These are phyloP conservation scores for Sordariomycetes sp. DNA, from an alignment of 2,329 filamentous ascomycete genomes.

Conservation along the genomic window DNA sequence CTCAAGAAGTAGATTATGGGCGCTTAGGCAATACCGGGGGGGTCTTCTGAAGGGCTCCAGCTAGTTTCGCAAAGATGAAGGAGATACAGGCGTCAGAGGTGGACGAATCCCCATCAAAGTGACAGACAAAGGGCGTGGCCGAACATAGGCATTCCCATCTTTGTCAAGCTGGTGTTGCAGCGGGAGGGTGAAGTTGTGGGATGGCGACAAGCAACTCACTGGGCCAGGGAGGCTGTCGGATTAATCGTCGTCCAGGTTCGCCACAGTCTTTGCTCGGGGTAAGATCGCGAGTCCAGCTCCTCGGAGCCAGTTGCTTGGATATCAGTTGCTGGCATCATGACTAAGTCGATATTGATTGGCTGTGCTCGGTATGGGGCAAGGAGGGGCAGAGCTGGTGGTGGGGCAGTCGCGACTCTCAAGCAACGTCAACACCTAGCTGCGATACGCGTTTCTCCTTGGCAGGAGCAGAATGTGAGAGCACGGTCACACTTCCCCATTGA, in stretches of 20 bases:
- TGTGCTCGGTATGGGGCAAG: background rate
- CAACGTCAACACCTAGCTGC: background rate
- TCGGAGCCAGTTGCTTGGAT: background rate
- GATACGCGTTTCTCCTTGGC: background rate
- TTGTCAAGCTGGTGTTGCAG: background rate
- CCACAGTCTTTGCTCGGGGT: background rate
- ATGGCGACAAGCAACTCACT: background rate
- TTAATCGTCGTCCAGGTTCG: background rate
- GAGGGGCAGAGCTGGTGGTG: background rate
- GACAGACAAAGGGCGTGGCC: background rate
- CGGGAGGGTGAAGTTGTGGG: background rate
- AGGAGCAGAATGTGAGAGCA: background rate
- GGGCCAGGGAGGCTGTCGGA: background rate
- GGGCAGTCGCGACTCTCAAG: background rate
- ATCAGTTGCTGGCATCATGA: background rate
- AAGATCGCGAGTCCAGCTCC: background rate
- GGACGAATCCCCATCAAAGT: background rate
- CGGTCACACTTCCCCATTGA: background rate
- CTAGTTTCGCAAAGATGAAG: background rate
- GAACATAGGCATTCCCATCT: background rate
- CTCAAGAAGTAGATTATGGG: background rate
- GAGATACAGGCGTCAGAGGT: background rate
- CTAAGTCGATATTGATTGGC: background rate
- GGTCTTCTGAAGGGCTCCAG: background rate
- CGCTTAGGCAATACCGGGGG: too few relatives aligned